A percentile compares a stretch with the other conserved stretches of the same genome.
phyloP scores from a whole-genome alignment of 2,329 filamentous ascomycete species.

The Colletotrichum echinochloae region DNA sequence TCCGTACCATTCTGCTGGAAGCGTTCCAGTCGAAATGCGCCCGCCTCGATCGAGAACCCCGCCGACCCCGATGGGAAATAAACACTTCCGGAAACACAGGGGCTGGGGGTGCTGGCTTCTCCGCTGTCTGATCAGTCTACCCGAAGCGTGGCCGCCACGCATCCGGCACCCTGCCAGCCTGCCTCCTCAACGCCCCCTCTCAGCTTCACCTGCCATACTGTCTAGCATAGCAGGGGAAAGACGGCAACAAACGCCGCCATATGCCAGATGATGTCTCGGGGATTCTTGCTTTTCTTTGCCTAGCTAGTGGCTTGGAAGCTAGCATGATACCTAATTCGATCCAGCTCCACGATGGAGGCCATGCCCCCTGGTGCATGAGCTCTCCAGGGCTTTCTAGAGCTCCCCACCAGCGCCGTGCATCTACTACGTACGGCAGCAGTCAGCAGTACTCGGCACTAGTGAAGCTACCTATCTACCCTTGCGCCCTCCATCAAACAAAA shows the following conservation, averaged over 20 bases:
- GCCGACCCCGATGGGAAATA: conserved; percentile 18
- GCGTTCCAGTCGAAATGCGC: conserved; percentile 23
- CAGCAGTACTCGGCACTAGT: conserved; percentile 5
- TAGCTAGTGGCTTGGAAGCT: conserved; percentile 31
- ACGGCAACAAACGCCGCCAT: conserved; percentile 5
- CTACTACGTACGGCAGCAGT: too few species aligned
- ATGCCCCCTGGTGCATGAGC: conserved; percentile 3
- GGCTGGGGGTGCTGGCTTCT: conserved; percentile 1
- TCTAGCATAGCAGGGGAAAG: neutral
- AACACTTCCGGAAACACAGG: conserved; percentile 11
- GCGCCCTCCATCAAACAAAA: conserved; percentile 17
- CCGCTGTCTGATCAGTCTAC: neutral
- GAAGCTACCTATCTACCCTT: conserved; percentile 18
- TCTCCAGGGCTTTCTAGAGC: neutral
- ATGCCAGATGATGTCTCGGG: conserved; percentile 30
- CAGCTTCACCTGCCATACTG: neutral
- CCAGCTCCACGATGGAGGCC: conserved; percentile 15
- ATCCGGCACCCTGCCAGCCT: conserved; percentile 8
- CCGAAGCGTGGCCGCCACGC: conserved; percentile 28
- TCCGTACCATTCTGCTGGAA: conserved; percentile 20
- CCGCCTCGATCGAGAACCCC: conserved; percentile 16
- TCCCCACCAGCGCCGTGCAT: neutral
- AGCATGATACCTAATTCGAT: conserved; percentile 15
- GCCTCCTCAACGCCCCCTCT: neutral
- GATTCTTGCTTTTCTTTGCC: conserved; percentile 27